A percentile compares a stretch with the other conserved stretches of the same genome.
Evolutionary conservation across 768 basidiomycete species (phyloP).

Genomic region (Panaeolus cyanescens): DNA sequence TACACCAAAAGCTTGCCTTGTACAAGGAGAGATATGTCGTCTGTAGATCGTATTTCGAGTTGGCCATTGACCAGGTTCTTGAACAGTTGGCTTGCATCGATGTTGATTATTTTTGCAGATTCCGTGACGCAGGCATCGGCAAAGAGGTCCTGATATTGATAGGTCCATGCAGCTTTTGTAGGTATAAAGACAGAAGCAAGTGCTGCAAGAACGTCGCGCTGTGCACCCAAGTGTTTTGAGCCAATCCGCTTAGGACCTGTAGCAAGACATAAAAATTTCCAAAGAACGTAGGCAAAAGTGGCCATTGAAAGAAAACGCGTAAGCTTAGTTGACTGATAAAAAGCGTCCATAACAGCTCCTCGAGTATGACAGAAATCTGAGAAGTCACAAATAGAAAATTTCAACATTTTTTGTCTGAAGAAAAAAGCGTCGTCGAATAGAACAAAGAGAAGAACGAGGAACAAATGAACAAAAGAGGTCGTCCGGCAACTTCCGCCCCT

Average conservation of each 20-base stretch:
- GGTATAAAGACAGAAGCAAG: neutral
- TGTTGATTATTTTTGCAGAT: slow-evolving; percentile 7
- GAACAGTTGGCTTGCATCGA: slow-evolving; percentile 36
- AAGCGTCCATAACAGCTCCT: neutral
- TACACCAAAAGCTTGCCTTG: slow-evolving; percentile 31
- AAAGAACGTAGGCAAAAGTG: neutral
- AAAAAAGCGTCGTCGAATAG: too few relatives aligned
- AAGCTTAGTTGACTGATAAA: neutral
- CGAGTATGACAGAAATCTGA: neutral
- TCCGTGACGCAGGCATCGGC: neutral
- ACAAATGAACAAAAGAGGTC: too few relatives aligned
- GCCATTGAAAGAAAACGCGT: neutral
- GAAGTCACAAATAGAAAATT: neutral
- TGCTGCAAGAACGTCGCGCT: neutral
- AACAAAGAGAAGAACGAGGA: too few relatives aligned
- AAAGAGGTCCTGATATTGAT: neutral
- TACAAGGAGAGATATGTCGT: slow-evolving; percentile 40
- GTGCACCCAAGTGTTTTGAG: neutral
- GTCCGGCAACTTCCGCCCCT: neutral
- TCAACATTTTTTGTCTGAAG: neutral
- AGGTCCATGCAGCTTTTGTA: neutral
- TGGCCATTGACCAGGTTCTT: slow-evolving; percentile 35
- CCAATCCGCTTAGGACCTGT: neutral
- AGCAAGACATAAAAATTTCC: neutral
- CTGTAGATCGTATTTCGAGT: slow-evolving; percentile 46